phyloP scores from a whole-genome alignment of 1,139 yeast genomes.

The Geotrichum histeridarum region DNA sequence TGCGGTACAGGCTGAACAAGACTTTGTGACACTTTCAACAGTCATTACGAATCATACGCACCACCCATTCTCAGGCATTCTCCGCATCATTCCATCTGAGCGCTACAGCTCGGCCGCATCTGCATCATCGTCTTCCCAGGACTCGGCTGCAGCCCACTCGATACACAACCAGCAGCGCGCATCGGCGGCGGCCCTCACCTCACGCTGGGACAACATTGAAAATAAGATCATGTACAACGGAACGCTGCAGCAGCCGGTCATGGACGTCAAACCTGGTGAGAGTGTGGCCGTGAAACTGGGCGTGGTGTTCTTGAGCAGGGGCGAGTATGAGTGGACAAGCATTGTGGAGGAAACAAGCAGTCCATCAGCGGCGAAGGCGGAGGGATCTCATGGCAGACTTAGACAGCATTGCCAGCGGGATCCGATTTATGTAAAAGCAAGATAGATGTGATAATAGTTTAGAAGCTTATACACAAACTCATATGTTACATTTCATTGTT shows the following conservation, averaged over 20 bases:
- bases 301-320: slow-evolving; percentile 58
- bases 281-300: slow-evolving; percentile 45
- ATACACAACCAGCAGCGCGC: slow-evolving; percentile 4
- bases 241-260: slow-evolving; percentile 51
- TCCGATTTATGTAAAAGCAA: slow-evolving; percentile 37
- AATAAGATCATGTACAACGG: slow-evolving; percentile 49
- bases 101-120: slow-evolving; percentile 21
- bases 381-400: slow-evolving; percentile 18
- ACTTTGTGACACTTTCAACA: slow-evolving; percentile 48
- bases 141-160: background rate
- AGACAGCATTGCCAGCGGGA: slow-evolving; percentile 36
- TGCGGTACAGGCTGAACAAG: slow-evolving; percentile 34
- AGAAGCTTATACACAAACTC: background rate
- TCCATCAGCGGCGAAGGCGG: background rate
- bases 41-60: slow-evolving; percentile 45
- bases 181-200: background rate
- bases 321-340: slow-evolving; percentile 77
- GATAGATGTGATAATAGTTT: slow-evolving; percentile 3
- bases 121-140: background rate
- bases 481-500: background rate
- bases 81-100: slow-evolving; percentile 62
- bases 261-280: slow-evolving; percentile 44
- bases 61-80: slow-evolving; percentile 45
- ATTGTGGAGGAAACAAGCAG: slow-evolving; percentile 47
- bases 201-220: slow-evolving; percentile 25